Evolutionary conservation across 2,329 filamentous ascomycete species (phyloP), one percentile per base, ranked within the genome.

Genomic region (Penicillium occitanis): DNA sequence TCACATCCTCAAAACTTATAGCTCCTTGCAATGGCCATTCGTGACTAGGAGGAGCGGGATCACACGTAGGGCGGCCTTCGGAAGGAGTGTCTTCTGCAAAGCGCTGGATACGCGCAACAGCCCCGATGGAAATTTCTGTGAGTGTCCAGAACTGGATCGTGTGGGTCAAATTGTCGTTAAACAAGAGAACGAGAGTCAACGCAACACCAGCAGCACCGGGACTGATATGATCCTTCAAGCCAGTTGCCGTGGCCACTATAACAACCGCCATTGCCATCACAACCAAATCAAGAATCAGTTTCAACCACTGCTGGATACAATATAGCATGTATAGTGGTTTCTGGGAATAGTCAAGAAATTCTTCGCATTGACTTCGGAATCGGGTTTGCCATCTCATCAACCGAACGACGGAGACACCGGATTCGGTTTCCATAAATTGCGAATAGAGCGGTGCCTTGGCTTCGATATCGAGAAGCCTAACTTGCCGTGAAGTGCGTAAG

Each of bases 381-480:
- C 73, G 71, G 0, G 73, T 66, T 13, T 81, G 76, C 85, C 85
- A 88, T 0, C 80, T 67, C 86, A 87, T 51, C 0, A 86, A 83
- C 13, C 86, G 80, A 33, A 88, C 78, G 0, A 85, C 87, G 0
- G 80, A 76, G 0, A 87, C 71, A 40, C 86, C 87, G 44, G 81
- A 81, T 53, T 87, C 79, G 2, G 82, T 84, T 68, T 88, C 86
- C 25, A 83, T 77, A 69, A 88, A 88, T 66, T 87, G 78, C n/a
- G 79, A 84, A 76, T 85, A 87, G 0, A 88, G 75, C 0, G 86
- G 86, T 1, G 83, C 83, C 69, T 89, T 88, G 1, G 84, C 82
- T 72, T 90, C 87, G 0, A 90, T 80, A 57, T 89, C 87, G 4
- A 90, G 72, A 25, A 87, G 79, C 53, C 87, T 81, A 6, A 90